Conservation (phyloP, 2,329 filamentous ascomycete genomes). For the Fusarium sp. region DNA sequence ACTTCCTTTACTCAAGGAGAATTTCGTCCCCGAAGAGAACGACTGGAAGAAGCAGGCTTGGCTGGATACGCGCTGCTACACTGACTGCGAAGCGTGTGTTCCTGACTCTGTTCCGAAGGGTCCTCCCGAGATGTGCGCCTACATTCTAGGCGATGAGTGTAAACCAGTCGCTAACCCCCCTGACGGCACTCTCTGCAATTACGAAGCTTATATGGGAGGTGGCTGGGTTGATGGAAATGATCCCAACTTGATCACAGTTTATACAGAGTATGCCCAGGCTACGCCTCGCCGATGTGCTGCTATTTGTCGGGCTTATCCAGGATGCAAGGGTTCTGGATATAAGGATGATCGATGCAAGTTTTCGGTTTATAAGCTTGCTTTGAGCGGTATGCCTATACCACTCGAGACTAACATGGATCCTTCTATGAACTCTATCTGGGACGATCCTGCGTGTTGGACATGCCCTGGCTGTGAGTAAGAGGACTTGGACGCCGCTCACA, state of each 20-base stretch:
- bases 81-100: neutral
- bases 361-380: neutral
- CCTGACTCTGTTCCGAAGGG: neutral
- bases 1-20: neutral
- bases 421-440: neutral
- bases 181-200: neutral
- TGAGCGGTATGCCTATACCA: neutral
- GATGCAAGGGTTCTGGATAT: constrained; percentile 9
- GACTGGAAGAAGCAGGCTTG: neutral
- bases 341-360: constrained; percentile 7
- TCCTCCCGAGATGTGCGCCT: neutral
- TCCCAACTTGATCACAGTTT: neutral
- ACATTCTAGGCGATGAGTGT: neutral
- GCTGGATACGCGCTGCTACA: neutral
- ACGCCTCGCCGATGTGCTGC: neutral
- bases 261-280: neutral
- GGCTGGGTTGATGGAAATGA: neutral
- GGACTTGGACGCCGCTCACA: rapidly evolving
- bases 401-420: neutral
- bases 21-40: neutral
- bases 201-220: neutral
- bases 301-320: neutral
- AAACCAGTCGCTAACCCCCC: neutral
- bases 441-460: constrained; percentile 1
- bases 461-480: constrained; percentile 5